Evolutionary conservation across 371 early-diverging fungal species (phyloP), one percentile per base, ranked within the genome.

Genomic region (Mucor irregularis): DNA sequence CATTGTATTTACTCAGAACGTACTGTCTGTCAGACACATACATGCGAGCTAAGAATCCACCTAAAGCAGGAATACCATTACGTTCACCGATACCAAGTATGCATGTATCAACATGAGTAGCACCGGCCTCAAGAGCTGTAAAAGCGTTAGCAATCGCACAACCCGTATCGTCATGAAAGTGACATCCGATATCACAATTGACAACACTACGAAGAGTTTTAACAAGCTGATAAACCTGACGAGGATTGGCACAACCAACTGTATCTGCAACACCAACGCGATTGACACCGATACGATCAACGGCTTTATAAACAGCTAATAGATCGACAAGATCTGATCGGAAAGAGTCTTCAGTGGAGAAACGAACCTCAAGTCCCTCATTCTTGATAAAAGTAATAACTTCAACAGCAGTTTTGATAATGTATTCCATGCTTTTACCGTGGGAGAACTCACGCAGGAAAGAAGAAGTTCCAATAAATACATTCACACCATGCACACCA

Each of bases 131-230:
- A 37, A 97, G 76, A 7, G 96, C 91, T 47, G 95, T 90, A 67
- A 92, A 95, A 28, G 98, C 95, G 69, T 97, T 97, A 39, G 96
- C 96, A 61, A 96, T 95, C 28, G 96, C 94, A 70, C 98, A 97
- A 21, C 96, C 96, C n/a, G 98, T 97, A 71, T 97, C 98, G 69
- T 97, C 91, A 79, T 97, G 98, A 85, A 97, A 97, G 67, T 97
- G 98, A 73, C 93, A 92, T 75, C 95, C 98, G 54, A 97, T 97
- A 69, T 97, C 98, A 68, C 96, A 96, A 47, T 88, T 91, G 24
- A 97, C 95, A 26, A 96, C 94, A 42, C 89, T 83, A 53, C 98
- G 87, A 35, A 97, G 81, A 6, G 96, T 97, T 63, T 91, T 86
- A 56, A 97, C 96, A 34, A 97, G 86, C 52, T 97, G 96, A 58